Percentiles rank a stretch among this genome's conserved stretches.
Evolutionary conservation across 208 protist genomes (phyloP).

Genomic region (Vickermania spadyakhi): DNA sequence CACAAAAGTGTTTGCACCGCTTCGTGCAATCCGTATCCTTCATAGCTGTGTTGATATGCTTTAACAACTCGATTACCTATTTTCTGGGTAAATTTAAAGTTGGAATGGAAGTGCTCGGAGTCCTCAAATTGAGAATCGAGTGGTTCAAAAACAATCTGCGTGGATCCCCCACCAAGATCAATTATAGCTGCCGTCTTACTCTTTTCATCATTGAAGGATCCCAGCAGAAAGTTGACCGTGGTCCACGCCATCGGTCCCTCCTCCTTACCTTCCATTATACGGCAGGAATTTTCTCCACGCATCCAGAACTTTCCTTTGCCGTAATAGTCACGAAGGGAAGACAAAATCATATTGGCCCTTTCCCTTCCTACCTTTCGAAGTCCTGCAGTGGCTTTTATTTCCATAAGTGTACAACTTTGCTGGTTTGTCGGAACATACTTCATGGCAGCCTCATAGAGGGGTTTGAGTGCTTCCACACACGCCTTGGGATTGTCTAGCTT

Average conservation of each 20-base stretch:
- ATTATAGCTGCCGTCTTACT: slow-evolving; percentile 33
- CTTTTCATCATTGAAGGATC: slow-evolving; percentile 10
- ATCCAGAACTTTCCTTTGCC: slow-evolving; percentile 23
- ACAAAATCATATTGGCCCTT: slow-evolving; percentile 22
- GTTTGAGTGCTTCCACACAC: slow-evolving; percentile 18
- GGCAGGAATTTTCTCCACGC: slow-evolving; percentile 31
- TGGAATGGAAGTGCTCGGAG: neutral
- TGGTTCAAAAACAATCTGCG: slow-evolving; percentile 70
- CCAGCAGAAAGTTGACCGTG: slow-evolving; percentile 75
- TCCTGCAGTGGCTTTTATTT: slow-evolving; percentile 66
- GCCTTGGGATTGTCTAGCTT: slow-evolving; percentile 16
- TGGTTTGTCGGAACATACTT: slow-evolving; percentile 21
- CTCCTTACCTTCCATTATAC: slow-evolving; percentile 68
- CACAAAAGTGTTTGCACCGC: slow-evolving; percentile 31
- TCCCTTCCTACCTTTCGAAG: slow-evolving; percentile 39
- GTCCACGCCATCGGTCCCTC: slow-evolving; percentile 80
- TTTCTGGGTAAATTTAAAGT: slow-evolving; percentile 12
- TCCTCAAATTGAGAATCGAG: neutral
- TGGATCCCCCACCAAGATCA: slow-evolving; percentile 76
- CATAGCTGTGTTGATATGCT: slow-evolving; percentile 79
- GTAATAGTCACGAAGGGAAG: slow-evolving; percentile 18
- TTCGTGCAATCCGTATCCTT: slow-evolving; percentile 61
- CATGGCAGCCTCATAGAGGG: slow-evolving; percentile 25
- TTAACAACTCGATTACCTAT: slow-evolving; percentile 18
- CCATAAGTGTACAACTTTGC: slow-evolving; percentile 39